These are phyloP conservation scores for Talaromyces amestolkiae DNA, from an alignment of 2,329 filamentous ascomycete species.

Conservation along the genomic window DNA sequence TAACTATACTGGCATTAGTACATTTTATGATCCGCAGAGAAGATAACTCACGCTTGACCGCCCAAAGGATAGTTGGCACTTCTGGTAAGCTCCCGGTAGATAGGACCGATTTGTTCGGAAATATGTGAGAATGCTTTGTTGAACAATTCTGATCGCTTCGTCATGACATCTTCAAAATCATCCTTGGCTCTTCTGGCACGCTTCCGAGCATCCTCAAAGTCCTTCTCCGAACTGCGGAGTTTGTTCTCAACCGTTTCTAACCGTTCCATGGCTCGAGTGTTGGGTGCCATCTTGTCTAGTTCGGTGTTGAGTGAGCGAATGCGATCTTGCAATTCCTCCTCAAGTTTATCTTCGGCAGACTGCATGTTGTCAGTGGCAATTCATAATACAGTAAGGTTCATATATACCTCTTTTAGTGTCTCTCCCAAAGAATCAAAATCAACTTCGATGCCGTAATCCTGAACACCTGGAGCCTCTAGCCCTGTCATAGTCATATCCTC, in stretches of 20 bases:
- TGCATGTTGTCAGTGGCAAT: conserved; percentile 41
- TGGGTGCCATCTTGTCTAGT: conserved; percentile 91
- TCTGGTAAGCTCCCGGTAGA: conserved; percentile 93
- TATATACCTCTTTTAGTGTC: conserved; percentile 71
- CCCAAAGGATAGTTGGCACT: conserved; percentile 91
- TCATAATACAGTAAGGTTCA: background rate
- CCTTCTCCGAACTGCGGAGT: conserved; percentile 78
- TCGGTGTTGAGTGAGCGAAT: conserved; percentile 72
- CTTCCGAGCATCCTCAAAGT: conserved; percentile 80
- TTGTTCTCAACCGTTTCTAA: conserved; percentile 81
- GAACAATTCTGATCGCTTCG: conserved; percentile 83
- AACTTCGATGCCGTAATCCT: conserved; percentile 88
- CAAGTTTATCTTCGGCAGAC: conserved; percentile 67
- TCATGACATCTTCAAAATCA: conserved; percentile 78
- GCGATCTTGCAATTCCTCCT: conserved; percentile 73
- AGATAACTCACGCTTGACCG: conserved; percentile 59
- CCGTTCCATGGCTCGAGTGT: conserved; percentile 92
- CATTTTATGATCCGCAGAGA: background rate
- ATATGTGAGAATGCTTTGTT: conserved; percentile 95
- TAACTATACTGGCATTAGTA: conserved; percentile 50
- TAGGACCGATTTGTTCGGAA: conserved; percentile 85
- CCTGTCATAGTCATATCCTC: conserved; percentile 56
- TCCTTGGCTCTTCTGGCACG: conserved; percentile 72
- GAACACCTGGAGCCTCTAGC: conserved; percentile 62
- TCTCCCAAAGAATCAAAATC: conserved; percentile 81